Base-by-base conservation (phyloP, 2,329 filamentous ascomycete genomes). In the Colletotrichum agaves region DNA sequence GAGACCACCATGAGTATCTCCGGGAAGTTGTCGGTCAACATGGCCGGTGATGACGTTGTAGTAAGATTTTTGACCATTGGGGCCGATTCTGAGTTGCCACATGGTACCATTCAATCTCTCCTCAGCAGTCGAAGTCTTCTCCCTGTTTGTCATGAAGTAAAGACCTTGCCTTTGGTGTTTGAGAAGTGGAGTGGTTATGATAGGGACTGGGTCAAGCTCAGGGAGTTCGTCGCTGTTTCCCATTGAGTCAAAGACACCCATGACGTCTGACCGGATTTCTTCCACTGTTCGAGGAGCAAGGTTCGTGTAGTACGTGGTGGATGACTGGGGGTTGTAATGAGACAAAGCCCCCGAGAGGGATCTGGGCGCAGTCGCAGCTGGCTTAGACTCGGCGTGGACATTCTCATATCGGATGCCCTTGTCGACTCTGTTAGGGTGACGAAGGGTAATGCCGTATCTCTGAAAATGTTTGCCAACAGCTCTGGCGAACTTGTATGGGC, bases 91-190 rank as follows among this genome's bases (percentile, higher is more conserved):
- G 21, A 87, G 78, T 73, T 92, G 89, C 94, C 94, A 98, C 41
- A 97, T 87, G 0, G 93, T 92, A 58, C 90, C 90, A 69, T 90
- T 88, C 15, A 86, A 84, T 60, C 87, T 85, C 55, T 91, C 88
- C 3, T 84, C 81, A 0, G 83, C 82, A 88, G 87, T 58, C 85
- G 85, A 55, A 1, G 35, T 52, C 55, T 88, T 87, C 78, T 98
- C 95, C 70, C 93, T 91, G 19, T 87, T 87, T 10, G 84, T 88
- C 91, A 98, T 93, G 76, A 97, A 98, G 76, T 90, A 88, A 0
- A 98, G 85, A 0, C 92, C 95, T 78, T 98, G 94, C 77, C 93
- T 96, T 77, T 98, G 95, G 79, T 98, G 95, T 65, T 86, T 85
- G 46, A 98, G 88, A 17, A 98, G 81, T 31, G 88, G 84, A 0